Evolutionary conservation across 2,329 filamentous ascomycete genomes (phyloP), one percentile per base, ranked within the genome.

Genomic region (Sporothrix pallida): DNA sequence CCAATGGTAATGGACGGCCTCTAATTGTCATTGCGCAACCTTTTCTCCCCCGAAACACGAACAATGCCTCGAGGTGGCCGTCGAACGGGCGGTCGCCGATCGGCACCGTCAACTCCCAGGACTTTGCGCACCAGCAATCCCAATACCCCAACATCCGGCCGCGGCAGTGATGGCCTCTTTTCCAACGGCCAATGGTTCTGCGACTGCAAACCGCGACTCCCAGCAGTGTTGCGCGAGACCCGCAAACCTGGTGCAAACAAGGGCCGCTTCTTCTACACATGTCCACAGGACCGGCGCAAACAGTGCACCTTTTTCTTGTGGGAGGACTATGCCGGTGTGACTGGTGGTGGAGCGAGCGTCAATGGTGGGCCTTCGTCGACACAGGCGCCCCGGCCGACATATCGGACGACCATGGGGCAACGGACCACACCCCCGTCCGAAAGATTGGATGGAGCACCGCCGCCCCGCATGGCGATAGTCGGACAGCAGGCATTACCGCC

Each of bases 241-340:
- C 82, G 80, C 70, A 85, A 83, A 73, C 76, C 81, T 3, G 78
- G 78, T 1, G 76, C 75, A 31, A 86, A 85, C 77, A 79, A 81
- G 62, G 84, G 84, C 31, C 81, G 79, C 69, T 80, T 78, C 69
- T 87, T 85, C 77, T 86, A 82, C 78, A 81, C 79, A 10, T 87
- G 85, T 76, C 76, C 77, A 7, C 73, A 77, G n/a, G 77, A 78
- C 8, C 78, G 79, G 7, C 73, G 74, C 0, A 54, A 71, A 8
- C 79, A 80, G 65, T 87, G 85, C 78, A 72, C 77, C 7, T 85
- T 87, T 77, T 87, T 85, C 74, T 76, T 86, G 26, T 87, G 82
- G 82, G 79, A 81, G n/a, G 81, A 85, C 8, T 79, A 80, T 1
- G 83, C 84, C 10, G 75, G 77, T 48, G 71, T 75, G 23, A 79